Conservation (phyloP, 192 early-diverging fungal genomes). For the Coemansia sp. region DNA sequence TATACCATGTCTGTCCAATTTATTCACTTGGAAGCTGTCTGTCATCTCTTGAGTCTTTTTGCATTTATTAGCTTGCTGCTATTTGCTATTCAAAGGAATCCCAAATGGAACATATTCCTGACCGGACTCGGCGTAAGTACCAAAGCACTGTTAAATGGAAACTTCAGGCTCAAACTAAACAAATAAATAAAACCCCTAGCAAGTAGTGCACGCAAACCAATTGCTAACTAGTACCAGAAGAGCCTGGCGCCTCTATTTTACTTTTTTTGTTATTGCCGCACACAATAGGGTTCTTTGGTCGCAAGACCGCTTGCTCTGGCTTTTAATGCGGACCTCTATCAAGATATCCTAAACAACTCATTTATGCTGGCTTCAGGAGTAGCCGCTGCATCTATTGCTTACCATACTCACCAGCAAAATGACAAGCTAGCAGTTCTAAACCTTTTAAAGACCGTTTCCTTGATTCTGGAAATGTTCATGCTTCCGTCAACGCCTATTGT, state of each 20-base stretch:
- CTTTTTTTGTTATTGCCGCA: no score
- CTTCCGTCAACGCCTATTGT: not conserved
- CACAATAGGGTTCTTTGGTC: no score
- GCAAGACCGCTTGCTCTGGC: no score
- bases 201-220: no score
- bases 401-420: not conserved
- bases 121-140: not conserved
- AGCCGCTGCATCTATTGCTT: not conserved
- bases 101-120: not conserved
- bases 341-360: not conserved
- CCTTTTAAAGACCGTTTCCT: not conserved
- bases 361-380: not conserved
- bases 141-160: no score
- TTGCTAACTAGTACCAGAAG: no score
- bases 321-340: no score
- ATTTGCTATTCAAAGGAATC: not conserved
- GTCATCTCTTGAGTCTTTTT: not conserved
- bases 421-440: not conserved
- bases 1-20: not conserved
- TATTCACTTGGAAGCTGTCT: not conserved
- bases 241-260: no score
- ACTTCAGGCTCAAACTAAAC: no score
- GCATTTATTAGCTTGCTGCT: not conserved
- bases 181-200: no score
- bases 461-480: not conserved